phyloP scores from a whole-genome alignment of 352 stramenopile species.

The Globisporangium splendens region DNA sequence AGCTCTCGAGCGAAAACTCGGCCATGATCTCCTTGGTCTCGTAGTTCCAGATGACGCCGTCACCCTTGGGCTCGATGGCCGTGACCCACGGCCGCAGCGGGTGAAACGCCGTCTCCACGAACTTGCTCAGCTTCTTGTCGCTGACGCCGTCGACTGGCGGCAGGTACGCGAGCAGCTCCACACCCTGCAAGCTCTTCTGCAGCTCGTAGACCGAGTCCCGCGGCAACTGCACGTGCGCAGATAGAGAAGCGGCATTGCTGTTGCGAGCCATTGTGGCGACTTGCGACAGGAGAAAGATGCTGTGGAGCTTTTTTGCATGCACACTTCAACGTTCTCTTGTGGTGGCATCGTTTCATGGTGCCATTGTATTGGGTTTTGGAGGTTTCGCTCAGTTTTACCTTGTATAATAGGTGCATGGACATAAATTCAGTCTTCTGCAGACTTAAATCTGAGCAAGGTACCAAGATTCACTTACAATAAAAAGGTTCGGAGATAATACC shows the following conservation, averaged over 20 bases:
- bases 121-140: slow-evolving; percentile 71
- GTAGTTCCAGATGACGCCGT: slow-evolving; percentile 68
- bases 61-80: slow-evolving; percentile 58
- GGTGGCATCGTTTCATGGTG: background rate
- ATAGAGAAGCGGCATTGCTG: background rate
- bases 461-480: no score
- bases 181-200: slow-evolving; percentile 40
- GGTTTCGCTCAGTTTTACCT: no score
- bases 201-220: slow-evolving; percentile 60
- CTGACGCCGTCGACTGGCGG: slow-evolving; percentile 36
- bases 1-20: slow-evolving; percentile 65
- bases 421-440: no score
- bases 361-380: no score
- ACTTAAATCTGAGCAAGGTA: no score
- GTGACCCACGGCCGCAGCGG: slow-evolving; percentile 63
- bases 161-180: slow-evolving; percentile 56
- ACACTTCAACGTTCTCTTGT: no score
- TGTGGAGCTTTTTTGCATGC: no score
- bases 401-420: no score
- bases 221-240: slow-evolving; percentile 13
- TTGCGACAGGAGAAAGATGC: no score
- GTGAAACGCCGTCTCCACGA: slow-evolving; percentile 65
- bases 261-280: background rate
- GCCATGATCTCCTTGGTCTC: slow-evolving; percentile 57
- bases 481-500: no score